Evolutionary conservation across 2,329 filamentous ascomycete genomes (phyloP), one percentile per base, ranked within the genome.

Genomic region (Fusarium brachygibbosum): DNA sequence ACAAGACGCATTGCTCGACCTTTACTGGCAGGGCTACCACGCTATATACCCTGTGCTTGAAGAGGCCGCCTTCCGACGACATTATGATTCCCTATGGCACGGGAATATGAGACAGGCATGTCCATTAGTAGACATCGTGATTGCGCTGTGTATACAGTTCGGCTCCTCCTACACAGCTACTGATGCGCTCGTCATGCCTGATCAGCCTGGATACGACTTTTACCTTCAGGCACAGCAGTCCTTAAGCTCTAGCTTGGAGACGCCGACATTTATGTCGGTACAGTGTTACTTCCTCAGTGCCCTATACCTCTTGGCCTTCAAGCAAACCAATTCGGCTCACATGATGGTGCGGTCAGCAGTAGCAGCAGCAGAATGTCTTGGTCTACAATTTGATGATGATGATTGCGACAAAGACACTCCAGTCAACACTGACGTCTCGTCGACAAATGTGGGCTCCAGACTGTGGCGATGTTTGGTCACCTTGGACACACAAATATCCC

Each of bases 141-240:
- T 87, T 16, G 85, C 85, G 0, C 59, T 87, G 9, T 84, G 82
- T 54, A 85, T 87, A 75, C 85, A 86, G 68, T 82, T 82, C 35
- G 79, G 80, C 34, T 75, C 76, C 4, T 66, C 74, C 0, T 71
- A 77, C 34, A 68, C 73, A 32, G 64, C 73, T 6, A 51, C 57
- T 3, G 61, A 53, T 5, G 28, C 21, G 17, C n/a, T 51, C 11
- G 38, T 77, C 25, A 80, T 83, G 59, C 74, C 79, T 4, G 80
- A 81, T 3, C 82, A 82, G 16, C 78, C 81, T 13, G 81, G 79
- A 66, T 80, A 82, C 56, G 65, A 56, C 9, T 74, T 71, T 34
- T 86, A 84, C 68, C 80, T 79, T 7, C 79, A 84, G 19, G 81
- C 80, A 34, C 83, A 86, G 54, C 75, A 76, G 2, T 75, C 83